Base-by-base conservation (phyloP, 495 filamentous ascomycete species). In the Podospora australis region DNA sequence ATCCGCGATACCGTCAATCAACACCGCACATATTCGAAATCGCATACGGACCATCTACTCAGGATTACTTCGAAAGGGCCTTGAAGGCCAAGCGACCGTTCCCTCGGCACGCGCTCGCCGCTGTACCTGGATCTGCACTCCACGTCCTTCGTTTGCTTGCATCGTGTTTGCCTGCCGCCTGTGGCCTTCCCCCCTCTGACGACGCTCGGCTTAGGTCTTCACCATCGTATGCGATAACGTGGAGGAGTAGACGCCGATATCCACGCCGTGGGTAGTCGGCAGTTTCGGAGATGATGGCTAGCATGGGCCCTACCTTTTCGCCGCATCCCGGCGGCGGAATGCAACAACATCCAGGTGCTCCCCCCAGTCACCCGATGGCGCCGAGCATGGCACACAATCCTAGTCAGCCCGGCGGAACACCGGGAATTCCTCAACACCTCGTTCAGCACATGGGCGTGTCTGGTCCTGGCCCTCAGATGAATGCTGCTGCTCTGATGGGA, bases 401-500 rank as follows among this genome's bases (percentile, higher is more conserved):
- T 10, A 82, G 79, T 22, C 86, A 88, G 58, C 87, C 84, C 45
- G 79, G 78, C 54, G 68, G 78, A 49, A 75, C 76, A 19, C 84
- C 70, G 54, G 71, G 70, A 19, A 90, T 94, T 74, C 79, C 81
- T 32, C 87, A 86, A 56, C 84, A 84, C 63, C 64, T 75, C 46
- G 65, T 64, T 23, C 85, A 84, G 62, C 88, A 92, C 58, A 84
- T 86, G 59, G 86, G 84, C 32, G 88, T 88, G n/a, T 90, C 88
- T 28, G 86, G 78, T 8, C 86, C 88, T 6, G 83, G 82, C 48
- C 81, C 78, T 30, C 88, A 92, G 56, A 87, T 90, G 26, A 88
- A 78, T 58, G 86, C 90, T 51, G 78, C 82, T 22, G 84, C 83
- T 20, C 81, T 86, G 50, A 71, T 91, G 84, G 86, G 70, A 46